phyloP scores from a whole-genome alignment of 2,329 filamentous ascomycete genomes.

The Neofusicoccum umdonicola region DNA sequence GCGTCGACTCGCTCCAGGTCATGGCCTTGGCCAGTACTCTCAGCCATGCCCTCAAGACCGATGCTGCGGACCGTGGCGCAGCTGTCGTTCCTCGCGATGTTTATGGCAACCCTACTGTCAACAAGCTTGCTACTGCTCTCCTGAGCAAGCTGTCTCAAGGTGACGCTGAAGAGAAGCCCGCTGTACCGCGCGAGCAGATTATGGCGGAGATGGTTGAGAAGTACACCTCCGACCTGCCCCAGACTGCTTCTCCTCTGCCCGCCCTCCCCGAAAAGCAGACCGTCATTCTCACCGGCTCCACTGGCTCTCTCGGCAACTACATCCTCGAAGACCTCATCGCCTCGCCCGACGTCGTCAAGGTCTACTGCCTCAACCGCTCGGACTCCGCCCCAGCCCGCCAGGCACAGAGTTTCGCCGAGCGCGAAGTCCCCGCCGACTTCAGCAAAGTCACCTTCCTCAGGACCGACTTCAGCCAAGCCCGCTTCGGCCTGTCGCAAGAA shows the following conservation, averaged over 20 bases:
- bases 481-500: constrained; percentile 18
- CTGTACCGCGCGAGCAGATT: constrained; percentile 20
- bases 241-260: neutral
- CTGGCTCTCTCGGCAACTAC: constrained; percentile 20
- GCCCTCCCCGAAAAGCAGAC: constrained; percentile 10
- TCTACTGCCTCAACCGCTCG: constrained; percentile 21
- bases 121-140: constrained; percentile 23
- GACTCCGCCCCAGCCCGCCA: neutral
- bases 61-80: neutral
- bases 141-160: neutral
- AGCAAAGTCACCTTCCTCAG: constrained; percentile 16
- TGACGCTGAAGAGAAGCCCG: neutral
- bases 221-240: constrained; percentile 26
- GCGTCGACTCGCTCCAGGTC: constrained; percentile 35
- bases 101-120: constrained; percentile 32
- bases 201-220: constrained; percentile 31
- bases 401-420: neutral
- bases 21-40: constrained; percentile 24
- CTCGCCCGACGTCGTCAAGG: constrained; percentile 6
- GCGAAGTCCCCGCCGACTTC: constrained; percentile 4
- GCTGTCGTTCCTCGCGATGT: constrained; percentile 28
- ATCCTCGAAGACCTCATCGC: constrained; percentile 20
- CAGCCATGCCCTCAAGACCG: constrained; percentile 21
- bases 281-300: constrained; percentile 22
- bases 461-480: constrained; percentile 17